These are phyloP conservation scores for Salix koriyanagi DNA, from an alignment of 345 rosid genomes.

Conservation along the genomic window DNA sequence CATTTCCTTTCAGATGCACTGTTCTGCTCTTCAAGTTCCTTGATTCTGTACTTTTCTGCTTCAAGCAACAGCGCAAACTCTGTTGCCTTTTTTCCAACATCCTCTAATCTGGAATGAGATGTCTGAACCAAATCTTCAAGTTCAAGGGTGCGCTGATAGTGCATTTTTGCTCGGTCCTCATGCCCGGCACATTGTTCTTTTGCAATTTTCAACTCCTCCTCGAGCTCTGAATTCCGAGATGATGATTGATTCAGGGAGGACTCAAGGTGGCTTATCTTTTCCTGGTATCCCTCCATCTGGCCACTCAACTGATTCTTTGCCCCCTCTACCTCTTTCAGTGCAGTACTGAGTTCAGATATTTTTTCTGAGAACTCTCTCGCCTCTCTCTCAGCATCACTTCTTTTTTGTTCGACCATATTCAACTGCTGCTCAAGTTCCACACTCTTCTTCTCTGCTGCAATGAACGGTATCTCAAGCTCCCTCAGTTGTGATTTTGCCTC, in stretches of 20 bases:
- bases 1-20: constrained; percentile 61
- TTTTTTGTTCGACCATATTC: constrained; percentile 46
- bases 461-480: constrained; percentile 58
- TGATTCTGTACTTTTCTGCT: constrained; percentile 83
- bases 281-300: constrained; percentile 51
- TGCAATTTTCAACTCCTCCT: constrained; percentile 50
- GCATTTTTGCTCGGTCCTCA: constrained; percentile 42
- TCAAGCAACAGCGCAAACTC: constrained; percentile 87
- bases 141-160: constrained; percentile 24
- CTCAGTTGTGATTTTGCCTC: constrained; percentile 55
- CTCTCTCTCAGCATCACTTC: constrained; percentile 56
- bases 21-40: constrained; percentile 86
- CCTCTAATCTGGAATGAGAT: constrained; percentile 36
- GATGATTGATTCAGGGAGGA: constrained; percentile 46
- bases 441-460: constrained; percentile 66
- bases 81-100: constrained; percentile 56
- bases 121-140: constrained; percentile 29
- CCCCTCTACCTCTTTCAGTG: constrained; percentile 51
- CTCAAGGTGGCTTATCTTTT: constrained; percentile 50
- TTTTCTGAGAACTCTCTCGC: constrained; percentile 48
- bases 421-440: constrained; percentile 72
- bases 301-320: constrained; percentile 47
- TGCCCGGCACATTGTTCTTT: constrained; percentile 56
- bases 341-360: constrained; percentile 44
- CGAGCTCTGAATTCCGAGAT: constrained; percentile 47